Evolutionary conservation across 495 filamentous ascomycete species (phyloP), one percentile per base, ranked within the genome.

Genomic region (Staphylotrichum tortipilum): DNA sequence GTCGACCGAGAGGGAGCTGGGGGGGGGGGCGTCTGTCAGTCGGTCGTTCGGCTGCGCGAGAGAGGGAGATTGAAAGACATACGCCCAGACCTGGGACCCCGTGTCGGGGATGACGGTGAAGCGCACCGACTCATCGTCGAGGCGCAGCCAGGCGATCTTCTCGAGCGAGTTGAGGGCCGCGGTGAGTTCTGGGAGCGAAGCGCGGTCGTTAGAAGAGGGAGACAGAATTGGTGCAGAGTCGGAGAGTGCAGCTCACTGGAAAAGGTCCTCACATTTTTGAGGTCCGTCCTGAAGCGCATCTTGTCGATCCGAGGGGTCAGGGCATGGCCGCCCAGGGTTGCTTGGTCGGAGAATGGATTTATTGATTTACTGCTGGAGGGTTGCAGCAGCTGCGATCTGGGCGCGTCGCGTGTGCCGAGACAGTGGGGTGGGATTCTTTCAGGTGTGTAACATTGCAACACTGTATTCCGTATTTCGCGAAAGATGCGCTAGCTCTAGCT

Each of bases 41-140:
- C 1, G 19, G 58, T 28, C 55, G 41, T 45, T 33, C 24, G 28
- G 44, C 7, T 10, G 11, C 18, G 22, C 38, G 33, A 15, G 30
- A 39, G 35, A 15, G 35, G 9, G 30, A 23, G 28, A 15, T 40
- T 18, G 43, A 56, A 42, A 36, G 41, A 77, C 87, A 58, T 74
- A 95, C 89, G 90, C 86, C 92, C 94, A 98, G 26, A 97, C 92
- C 76, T 96, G 89, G 10, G 89, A 89, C 19, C 92, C 89, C 58
- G 85, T 82, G 55, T 95, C 89, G 6, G 89, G 88, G 54, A 95
- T 89, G 62, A 95, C 85, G 48, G 94, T 96, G 72, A 98, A 95
- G 56, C 88, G 89, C 49, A 94, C 78, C 18, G 83, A 80, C 43
- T 90, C 81, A 64, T 87, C 75, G 67, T 90, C 85, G 22, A 98